Evolutionary conservation across 352 stramenopile genomes (phyloP).

Genomic region (Aphanomyces stellatus): DNA sequence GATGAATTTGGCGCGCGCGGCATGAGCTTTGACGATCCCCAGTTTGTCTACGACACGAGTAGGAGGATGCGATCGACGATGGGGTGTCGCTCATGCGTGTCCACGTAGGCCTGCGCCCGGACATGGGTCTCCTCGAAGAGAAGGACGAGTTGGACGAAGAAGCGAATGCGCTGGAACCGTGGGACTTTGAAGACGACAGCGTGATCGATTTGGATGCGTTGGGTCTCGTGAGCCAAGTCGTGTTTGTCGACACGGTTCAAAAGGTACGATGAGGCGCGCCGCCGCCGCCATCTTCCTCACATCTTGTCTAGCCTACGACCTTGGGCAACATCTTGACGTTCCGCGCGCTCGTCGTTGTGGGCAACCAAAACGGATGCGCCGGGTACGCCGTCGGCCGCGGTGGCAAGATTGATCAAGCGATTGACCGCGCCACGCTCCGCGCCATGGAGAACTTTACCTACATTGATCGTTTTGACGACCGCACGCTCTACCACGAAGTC

Average conservation of each 20-base stretch:
- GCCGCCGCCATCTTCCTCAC: not conserved
- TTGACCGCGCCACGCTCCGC: slow-evolving; percentile 81
- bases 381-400: slow-evolving; percentile 92
- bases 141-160: slow-evolving; percentile 62
- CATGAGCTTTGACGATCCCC: slow-evolving; percentile 47
- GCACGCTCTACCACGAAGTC: slow-evolving; percentile 88
- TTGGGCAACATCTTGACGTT: slow-evolving; percentile 90
- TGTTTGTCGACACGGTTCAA: slow-evolving; percentile 77
- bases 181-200: slow-evolving; percentile 46
- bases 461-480: slow-evolving; percentile 90
- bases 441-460: slow-evolving; percentile 93
- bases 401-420: slow-evolving; percentile 77
- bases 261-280: slow-evolving; percentile 37
- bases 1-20: slow-evolving; percentile 74
- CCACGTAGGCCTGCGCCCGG: slow-evolving; percentile 25
- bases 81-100: slow-evolving; percentile 34
- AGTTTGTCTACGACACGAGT: slow-evolving; percentile 24
- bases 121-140: slow-evolving; percentile 48
- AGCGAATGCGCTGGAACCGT: slow-evolving; percentile 62
- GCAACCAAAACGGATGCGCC: slow-evolving; percentile 88
- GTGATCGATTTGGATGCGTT: slow-evolving; percentile 58
- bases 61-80: slow-evolving; percentile 14
- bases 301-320: slow-evolving; percentile 53
- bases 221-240: slow-evolving; percentile 67
- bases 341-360: slow-evolving; percentile 89